These are phyloP conservation scores for Globisporangium nunn DNA, from an alignment of 352 stramenopile species.

Conservation along the genomic window DNA sequence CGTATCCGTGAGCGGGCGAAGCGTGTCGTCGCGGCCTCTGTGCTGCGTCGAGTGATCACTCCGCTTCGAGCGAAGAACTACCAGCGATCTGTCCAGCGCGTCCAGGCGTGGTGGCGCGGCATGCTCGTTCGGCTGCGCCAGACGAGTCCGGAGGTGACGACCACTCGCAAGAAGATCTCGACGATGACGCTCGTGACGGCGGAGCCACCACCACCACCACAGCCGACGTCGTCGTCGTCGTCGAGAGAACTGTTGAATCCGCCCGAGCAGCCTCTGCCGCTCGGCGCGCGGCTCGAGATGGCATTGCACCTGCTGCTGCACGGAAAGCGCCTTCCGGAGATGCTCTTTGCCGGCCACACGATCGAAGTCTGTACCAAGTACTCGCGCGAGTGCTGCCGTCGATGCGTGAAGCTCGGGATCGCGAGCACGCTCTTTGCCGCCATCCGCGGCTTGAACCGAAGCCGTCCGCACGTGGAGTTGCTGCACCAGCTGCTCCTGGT, in stretches of 20 bases:
- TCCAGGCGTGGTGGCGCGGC: conserved; percentile 75
- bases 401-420: conserved; percentile 83
- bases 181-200: conserved; percentile 39
- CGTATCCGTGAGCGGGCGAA: not conserved
- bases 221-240: not conserved
- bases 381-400: conserved; percentile 86
- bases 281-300: conserved; percentile 57
- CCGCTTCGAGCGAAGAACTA: conserved; percentile 6
- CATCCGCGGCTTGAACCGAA: conserved; percentile 92
- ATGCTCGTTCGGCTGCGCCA: conserved; percentile 48
- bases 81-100: conserved; percentile 16
- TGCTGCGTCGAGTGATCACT: conserved; percentile 10
- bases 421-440: conserved; percentile 88
- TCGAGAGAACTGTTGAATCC: conserved; percentile 10
- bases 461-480: conserved; percentile 92
- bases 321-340: conserved; percentile 85
- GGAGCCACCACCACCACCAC: conserved; percentile 3
- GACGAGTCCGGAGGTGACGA: conserved; percentile 26
- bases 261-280: conserved; percentile 34
- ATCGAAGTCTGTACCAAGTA: conserved; percentile 91
- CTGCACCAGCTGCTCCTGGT: conserved; percentile 81
- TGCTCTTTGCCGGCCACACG: conserved; percentile 88
- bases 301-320: conserved; percentile 68
- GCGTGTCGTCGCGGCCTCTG: conserved; percentile 5
- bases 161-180: conserved; percentile 49